Base-by-base conservation (phyloP, 805 yeast genomes). In the Ogataea chonburiensis region DNA sequence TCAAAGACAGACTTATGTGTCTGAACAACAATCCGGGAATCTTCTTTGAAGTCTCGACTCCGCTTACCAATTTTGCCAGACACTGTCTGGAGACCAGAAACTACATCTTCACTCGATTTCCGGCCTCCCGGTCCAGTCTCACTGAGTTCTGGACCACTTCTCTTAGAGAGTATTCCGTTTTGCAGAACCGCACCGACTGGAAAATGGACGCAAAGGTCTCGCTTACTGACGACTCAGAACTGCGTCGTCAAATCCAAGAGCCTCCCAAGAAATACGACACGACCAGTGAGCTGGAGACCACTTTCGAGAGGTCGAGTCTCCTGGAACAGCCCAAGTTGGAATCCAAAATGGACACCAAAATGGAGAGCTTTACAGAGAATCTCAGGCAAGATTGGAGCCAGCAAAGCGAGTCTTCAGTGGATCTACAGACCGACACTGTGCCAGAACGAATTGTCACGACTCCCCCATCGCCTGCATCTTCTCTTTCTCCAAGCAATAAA, bases 51-150 rank as follows among this genome's bases (percentile, higher is more conserved):
- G 47, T 42, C 10, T 46, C 55, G 6, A 42, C 46, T 16, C 58
- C 55, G 8, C 27, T 49, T 5, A 53, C 61, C 9, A 59, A 55
- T 21, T 55, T 58, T 39, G 60, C 56, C 7, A 37, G 53, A 15
- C 60, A 53, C 35, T 59, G 60, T 28, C 21, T 56, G 3, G 28
- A 43, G 5, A 30, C 45, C 5, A 43, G 46, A 24, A 42, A 47
- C 10, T 26, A 27, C 14, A 44, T 59, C 3, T 50, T 50, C 32
- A 18, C 36, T 2, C 17, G 37, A 3, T 46, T 25, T 16, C 55
- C 52, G 5, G 42, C 44, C 15, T 50, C 62, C 4, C 28, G 45
- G 7, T 33, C 43, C 7, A 45, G 52, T 12, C 38, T 60, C 20
- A 34, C 37, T 2, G 22, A 48, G 17, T 60, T 52, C 35, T 58